Conservation (phyloP, 345 rosid species). For the Ceriops decandra region DNA sequence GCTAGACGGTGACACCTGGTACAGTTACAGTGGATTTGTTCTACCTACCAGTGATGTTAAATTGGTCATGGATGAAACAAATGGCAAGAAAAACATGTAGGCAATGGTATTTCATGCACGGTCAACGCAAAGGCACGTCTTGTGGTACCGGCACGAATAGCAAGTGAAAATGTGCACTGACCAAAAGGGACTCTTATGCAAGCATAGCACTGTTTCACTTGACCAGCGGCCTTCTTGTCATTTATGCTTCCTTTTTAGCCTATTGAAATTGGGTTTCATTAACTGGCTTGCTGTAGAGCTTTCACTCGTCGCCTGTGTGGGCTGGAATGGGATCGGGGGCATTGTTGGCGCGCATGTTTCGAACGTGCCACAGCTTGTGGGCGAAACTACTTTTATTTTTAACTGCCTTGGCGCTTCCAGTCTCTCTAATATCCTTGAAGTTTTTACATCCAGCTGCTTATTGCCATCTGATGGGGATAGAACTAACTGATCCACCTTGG, state of each 20-base stretch:
- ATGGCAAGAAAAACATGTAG: too few relatives aligned
- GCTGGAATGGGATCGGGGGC: constrained; percentile 56
- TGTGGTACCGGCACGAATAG: too few relatives aligned
- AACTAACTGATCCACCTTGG: constrained; percentile 28
- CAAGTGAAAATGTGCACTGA: too few relatives aligned
- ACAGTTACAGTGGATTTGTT: too few relatives aligned
- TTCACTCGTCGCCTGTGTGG: constrained; percentile 36
- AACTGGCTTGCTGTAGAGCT: constrained; percentile 51
- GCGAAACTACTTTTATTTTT: constrained; percentile 48
- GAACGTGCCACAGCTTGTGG: constrained; percentile 29
- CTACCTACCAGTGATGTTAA: too few relatives aligned
- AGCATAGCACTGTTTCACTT: neutral
- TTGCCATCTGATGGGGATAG: constrained; percentile 41
- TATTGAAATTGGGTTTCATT: constrained; percentile 71
- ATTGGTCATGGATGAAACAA: too few relatives aligned
- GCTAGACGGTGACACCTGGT: too few relatives aligned
- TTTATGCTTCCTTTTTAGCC: constrained; percentile 53
- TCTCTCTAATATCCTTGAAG: constrained; percentile 78
- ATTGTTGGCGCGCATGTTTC: constrained; percentile 35
- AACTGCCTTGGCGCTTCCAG: constrained; percentile 68
- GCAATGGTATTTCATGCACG: too few relatives aligned
- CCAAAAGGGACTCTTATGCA: constrained; percentile 8
- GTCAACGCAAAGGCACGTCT: too few relatives aligned
- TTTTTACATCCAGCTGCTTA: constrained; percentile 52
- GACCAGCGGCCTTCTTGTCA: constrained; percentile 13